These are phyloP conservation scores for Lepidium sativum DNA, from an alignment of 345 rosid genomes.

Conservation along the genomic window DNA sequence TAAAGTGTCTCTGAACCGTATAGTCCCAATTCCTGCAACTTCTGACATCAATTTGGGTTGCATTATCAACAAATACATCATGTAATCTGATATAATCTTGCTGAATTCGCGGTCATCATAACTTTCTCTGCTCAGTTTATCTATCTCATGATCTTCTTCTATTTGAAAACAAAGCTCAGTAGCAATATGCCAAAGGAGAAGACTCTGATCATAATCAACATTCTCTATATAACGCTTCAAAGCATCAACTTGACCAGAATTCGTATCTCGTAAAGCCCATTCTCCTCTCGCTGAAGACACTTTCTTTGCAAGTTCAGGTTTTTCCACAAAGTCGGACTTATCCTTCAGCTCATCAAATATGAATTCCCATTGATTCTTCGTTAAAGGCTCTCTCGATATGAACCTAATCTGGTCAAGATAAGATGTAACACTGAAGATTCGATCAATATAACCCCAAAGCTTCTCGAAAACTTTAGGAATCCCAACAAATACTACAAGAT, in stretches of 20 bases:
- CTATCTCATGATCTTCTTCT: not conserved
- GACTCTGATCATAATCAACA: conserved; percentile 29
- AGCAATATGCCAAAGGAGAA: conserved; percentile 31
- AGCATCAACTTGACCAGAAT: not conserved
- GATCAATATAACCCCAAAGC: conserved; percentile 5
- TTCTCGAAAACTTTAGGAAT: not conserved
- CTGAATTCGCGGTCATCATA: conserved; percentile 10
- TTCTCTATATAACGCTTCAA: conserved; percentile 31
- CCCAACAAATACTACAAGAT: not conserved
- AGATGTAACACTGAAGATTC: conserved; percentile 22
- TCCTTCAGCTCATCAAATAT: conserved; percentile 34
- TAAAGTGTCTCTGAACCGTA: conserved; percentile 26
- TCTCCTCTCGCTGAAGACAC: conserved; percentile 47
- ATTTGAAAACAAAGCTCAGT: conserved; percentile 24
- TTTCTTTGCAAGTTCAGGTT: conserved; percentile 33
- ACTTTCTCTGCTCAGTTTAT: not conserved
- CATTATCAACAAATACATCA: conserved; percentile 40
- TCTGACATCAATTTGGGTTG: conserved; percentile 20
- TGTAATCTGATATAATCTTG: conserved; percentile 32
- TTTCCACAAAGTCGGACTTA: conserved; percentile 34
- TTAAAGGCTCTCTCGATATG: conserved; percentile 29
- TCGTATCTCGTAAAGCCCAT: conserved; percentile 31
- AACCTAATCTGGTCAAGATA: conserved; percentile 23
- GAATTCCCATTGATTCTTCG: conserved; percentile 36
- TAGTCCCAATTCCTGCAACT: conserved; percentile 26